Evolutionary conservation across 2,329 filamentous ascomycete genomes (phyloP), one percentile per base, ranked within the genome.

Genomic region (Fusarium sp.): DNA sequence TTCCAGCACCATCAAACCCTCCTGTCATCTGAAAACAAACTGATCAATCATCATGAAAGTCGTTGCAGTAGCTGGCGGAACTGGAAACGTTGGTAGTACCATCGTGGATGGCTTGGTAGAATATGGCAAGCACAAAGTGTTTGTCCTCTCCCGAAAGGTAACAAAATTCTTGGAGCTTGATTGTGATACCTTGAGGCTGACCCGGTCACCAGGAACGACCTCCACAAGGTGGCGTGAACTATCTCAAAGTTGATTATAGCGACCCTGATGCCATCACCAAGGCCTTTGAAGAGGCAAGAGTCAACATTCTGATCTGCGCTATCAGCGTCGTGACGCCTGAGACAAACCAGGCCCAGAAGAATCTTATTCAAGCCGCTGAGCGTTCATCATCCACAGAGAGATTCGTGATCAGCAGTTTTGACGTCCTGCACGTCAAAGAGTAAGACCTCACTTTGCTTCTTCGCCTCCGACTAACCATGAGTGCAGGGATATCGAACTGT

Each of bases 321-420:
- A 73, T 74, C 21, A 59, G 72, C 8, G 64, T 74, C 3, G 28
- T 69, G 3, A 50, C 61, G 1, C 49, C 47, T 6, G 70, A 67
- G 5, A 24, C 66, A 28, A 73, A 70, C 15, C 28, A 58, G 16
- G 61, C 70, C 2, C 72, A 74, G 20, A 59, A 50, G 15, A 69
- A 69, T 26, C 43, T 74, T 3, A 72, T 74, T 5, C 56, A 38
- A 0, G 68, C 70, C 2, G 59, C 72, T 6, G 43, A 57, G 8
- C n/a, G 33, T 3, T 70, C 68, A 5, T 3, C 15, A 3, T 31
- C 35, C 2, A 71, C 66, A 0, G 23, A 57, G 13, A 39, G 72
- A 37, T 74, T 73, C 11, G 59, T 73, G 4, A 64, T 74, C 3
- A 72, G 68, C 18, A 67, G 72, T 29, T 74, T 62, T 2, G 72